phyloP scores from a whole-genome alignment of 768 basidiomycete genomes.

The Cubamyces sp. region DNA sequence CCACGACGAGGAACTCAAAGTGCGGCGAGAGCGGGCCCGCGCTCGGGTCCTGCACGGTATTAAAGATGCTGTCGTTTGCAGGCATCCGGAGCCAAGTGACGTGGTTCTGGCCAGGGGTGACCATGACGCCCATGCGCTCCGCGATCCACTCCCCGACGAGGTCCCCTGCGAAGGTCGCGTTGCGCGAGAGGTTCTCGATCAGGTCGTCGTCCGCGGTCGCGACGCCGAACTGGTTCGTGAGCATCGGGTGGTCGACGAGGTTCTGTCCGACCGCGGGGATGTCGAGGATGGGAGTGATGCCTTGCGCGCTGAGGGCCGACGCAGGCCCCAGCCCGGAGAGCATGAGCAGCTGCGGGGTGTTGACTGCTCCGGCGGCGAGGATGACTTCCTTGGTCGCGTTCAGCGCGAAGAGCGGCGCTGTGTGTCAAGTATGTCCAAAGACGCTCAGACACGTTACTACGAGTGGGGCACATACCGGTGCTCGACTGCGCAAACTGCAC shows the following conservation, averaged over 20 bases:
- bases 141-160: constrained; percentile 20
- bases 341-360: constrained; percentile 31
- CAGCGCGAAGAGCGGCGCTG: constrained; percentile 9
- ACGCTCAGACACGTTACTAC: not conserved
- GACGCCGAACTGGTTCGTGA: constrained; percentile 25
- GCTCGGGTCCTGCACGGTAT: constrained; percentile 13
- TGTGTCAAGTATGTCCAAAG: not conserved
- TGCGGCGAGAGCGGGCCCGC: constrained; percentile 24
- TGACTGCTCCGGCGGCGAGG: constrained; percentile 27
- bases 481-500: constrained; percentile 16
- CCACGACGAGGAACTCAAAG: constrained; percentile 15
- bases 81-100: constrained; percentile 19
- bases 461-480: constrained; percentile 1
- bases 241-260: constrained; percentile 33
- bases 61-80: constrained; percentile 2
- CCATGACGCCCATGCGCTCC: constrained; percentile 19
- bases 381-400: constrained; percentile 32
- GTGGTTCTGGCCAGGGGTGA: constrained; percentile 7
- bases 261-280: constrained; percentile 36
- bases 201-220: constrained; percentile 15
- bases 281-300: constrained; percentile 29
- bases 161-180: constrained; percentile 15
- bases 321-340: constrained; percentile 37
- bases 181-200: constrained; percentile 18
- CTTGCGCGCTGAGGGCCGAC: constrained; percentile 24